Percentiles rank a stretch among this genome's conserved stretches.
Conservation (phyloP, 2,329 filamentous ascomycete species). For the Beauveria brongniartii region DNA sequence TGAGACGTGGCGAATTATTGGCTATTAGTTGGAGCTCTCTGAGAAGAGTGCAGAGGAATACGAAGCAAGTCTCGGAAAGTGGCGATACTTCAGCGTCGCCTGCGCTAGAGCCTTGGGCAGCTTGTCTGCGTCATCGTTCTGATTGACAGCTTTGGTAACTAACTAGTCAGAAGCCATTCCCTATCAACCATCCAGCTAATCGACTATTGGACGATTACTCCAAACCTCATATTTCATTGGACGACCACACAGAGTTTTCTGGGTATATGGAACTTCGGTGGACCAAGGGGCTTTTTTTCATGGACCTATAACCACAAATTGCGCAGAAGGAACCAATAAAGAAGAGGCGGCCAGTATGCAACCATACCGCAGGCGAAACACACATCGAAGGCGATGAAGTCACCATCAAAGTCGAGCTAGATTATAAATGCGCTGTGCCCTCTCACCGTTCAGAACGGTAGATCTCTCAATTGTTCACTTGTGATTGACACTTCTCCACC, state of each 20-base stretch:
- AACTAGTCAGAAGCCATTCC: neutral
- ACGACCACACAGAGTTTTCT: neutral
- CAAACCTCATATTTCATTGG: neutral
- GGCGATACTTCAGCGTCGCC: neutral
- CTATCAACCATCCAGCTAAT: no score
- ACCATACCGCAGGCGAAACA: neutral
- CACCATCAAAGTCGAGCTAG: conserved; percentile 11
- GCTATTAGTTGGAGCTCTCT: no score
- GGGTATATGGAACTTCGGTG: neutral
- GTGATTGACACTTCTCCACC: neutral
- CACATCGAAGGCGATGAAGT: conserved; percentile 7
- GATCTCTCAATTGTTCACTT: conserved; percentile 8
- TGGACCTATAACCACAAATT: neutral
- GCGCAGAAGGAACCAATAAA: neutral
- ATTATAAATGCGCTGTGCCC: conserved; percentile 26
- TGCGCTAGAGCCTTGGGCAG: no score
- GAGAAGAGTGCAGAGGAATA: no score
- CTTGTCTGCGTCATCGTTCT: neutral
- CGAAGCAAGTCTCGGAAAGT: neutral
- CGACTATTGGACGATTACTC: no score
- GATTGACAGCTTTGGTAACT: neutral
- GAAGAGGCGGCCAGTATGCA: neutral
- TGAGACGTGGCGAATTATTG: no score
- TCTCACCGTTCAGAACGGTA: conserved; percentile 36
- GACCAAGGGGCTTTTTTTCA: neutral